phyloP scores from a whole-genome alignment of 768 basidiomycete species.

The Mycena metata region DNA sequence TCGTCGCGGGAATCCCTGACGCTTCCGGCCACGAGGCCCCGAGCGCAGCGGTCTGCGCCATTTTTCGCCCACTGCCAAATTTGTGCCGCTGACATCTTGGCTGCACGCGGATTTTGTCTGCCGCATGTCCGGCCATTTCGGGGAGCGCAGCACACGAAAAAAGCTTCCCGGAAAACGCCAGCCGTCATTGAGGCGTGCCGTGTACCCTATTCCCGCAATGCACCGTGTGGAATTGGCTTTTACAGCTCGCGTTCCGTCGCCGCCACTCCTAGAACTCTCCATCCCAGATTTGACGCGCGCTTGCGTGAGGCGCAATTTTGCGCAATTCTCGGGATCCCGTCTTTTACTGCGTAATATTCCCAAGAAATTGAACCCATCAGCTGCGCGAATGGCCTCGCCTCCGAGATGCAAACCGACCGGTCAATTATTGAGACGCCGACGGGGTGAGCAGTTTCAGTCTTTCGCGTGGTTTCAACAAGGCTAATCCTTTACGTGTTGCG shows the following conservation, averaged over 20 bases:
- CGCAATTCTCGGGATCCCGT: background rate
- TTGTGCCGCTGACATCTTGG: background rate
- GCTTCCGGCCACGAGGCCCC: constrained; percentile 15
- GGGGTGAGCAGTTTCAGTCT: constrained; percentile 21
- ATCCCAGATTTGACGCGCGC: background rate
- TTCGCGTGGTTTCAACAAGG: background rate
- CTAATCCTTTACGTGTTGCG: constrained; percentile 10
- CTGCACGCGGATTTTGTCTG: background rate
- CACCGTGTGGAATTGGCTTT: constrained; percentile 16
- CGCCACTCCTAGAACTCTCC: constrained; percentile 8
- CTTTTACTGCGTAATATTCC: background rate
- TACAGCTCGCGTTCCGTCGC: constrained; percentile 7
- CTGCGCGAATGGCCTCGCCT: constrained; percentile 3
- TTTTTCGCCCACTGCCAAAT: constrained; percentile 8
- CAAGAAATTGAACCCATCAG: background rate
- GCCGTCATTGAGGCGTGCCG: background rate
- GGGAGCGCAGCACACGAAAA: background rate
- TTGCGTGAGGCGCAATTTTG: background rate
- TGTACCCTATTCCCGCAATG: background rate
- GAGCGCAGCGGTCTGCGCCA: constrained; percentile 16
- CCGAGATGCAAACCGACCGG: constrained; percentile 4
- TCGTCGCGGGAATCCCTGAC: background rate
- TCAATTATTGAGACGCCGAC: background rate
- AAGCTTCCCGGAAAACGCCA: background rate
- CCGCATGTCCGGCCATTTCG: constrained; percentile 8